Evolutionary conservation across 345 rosid species (phyloP), one percentile per base, ranked within the genome.

Genomic region (Fremontodendron californicum): DNA sequence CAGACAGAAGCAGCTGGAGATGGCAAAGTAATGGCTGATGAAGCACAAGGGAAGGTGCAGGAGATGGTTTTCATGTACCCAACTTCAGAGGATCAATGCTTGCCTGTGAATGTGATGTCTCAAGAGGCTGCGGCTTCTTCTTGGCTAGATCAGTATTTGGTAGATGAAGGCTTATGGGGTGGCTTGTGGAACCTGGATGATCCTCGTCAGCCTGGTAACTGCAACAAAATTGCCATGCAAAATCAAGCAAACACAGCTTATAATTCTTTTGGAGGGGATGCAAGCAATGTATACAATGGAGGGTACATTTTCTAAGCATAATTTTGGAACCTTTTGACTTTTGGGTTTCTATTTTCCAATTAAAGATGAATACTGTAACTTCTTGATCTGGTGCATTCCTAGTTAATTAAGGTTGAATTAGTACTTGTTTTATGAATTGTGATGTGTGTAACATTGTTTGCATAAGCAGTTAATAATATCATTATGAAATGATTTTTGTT

Each of bases 121-220:
- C 74, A 76, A 42, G 84, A 79, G 70, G 77, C 70, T 37, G 58
- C 68, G 12, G 43, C 35, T 62, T 21, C 61, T 19, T 49, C 61
- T 71, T 51, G 43, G 71, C 6, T 75, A 40, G 60, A 65, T 9
- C 62, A 48, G 23, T 63, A 58, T 75, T 80, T 85, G 83, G 72
- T 78, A 8, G 89, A 85, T 63, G 90, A 92, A 77, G 82, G 81
- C 62, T 71, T 88, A 33, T 88, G 88, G 90, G 86, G 83, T 5
- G 86, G 84, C 57, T 77, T 87, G 46, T 85, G 91, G 92, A 85
- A 86, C 74, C 76, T 82, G n/a, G 88, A 88, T 52, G 87, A 85
- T 40, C 66, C 27, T 11, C 51, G 48, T 12, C 71, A 18, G 0
- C 43, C 52, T 48, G 78, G 75, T 12, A 19, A 80, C 51, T 75